phyloP scores from a whole-genome alignment of 192 early-diverging fungal genomes.

The Coemansia sp. region DNA sequence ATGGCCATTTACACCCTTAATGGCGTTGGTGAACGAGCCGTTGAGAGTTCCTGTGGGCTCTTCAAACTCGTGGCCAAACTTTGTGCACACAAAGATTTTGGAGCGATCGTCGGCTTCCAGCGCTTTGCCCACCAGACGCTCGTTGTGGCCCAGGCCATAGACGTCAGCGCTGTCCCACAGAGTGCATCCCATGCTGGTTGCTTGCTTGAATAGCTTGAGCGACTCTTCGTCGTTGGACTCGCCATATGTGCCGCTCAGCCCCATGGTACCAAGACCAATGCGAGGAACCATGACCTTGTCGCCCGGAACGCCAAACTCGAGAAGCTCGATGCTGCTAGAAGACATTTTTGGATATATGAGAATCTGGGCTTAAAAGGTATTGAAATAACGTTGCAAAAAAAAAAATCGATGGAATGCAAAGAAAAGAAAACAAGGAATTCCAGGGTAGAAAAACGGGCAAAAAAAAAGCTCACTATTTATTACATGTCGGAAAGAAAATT shows the following conservation, averaged over 20 bases:
- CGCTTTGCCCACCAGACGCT: constrained; percentile 42
- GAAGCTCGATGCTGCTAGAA: constrained; percentile 4
- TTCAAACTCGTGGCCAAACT: neutral
- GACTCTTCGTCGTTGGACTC: constrained; percentile 36
- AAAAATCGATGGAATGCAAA: too few relatives aligned
- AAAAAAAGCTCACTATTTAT: too few relatives aligned
- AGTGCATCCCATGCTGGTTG: constrained; percentile 58
- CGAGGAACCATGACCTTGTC: constrained; percentile 30
- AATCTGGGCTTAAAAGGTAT: too few relatives aligned
- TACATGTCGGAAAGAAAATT: too few relatives aligned
- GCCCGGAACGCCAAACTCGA: constrained; percentile 32
- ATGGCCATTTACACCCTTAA: constrained; percentile 23
- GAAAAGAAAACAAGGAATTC: too few relatives aligned
- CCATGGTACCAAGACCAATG: constrained; percentile 35
- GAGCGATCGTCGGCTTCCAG: neutral
- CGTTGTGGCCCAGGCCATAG: constrained; percentile 61
- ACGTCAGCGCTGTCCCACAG: constrained; percentile 65
- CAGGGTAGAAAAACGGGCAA: too few relatives aligned
- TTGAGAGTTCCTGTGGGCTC: neutral
- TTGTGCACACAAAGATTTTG: constrained; percentile 5
- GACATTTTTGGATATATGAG: neutral
- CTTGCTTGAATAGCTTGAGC: constrained; percentile 45
- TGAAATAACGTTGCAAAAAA: too few relatives aligned
- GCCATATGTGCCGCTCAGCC: constrained; percentile 51
- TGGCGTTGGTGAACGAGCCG: neutral